Percentiles rank a stretch among this genome's conserved stretches.
These are phyloP conservation scores for Bidens hawaiensis DNA, from an alignment of 140 eudicot genomes.

Conservation along the genomic window DNA sequence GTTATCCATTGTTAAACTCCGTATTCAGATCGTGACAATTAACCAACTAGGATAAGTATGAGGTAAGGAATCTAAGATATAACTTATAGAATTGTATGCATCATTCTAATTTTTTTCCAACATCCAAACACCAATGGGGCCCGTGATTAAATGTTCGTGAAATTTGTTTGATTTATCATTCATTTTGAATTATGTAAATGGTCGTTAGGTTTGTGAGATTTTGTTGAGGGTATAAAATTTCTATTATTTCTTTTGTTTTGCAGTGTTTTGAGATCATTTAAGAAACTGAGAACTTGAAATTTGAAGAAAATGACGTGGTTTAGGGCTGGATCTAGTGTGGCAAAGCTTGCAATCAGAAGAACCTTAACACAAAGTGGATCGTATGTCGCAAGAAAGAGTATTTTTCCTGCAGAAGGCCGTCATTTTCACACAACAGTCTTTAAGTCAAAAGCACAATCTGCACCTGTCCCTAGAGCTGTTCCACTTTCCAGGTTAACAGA, in stretches of 20 bases:
- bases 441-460: constrained; percentile 65
- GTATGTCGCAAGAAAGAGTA: constrained; percentile 44
- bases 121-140: too few relatives aligned
- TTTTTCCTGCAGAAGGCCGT: constrained; percentile 34
- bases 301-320: constrained; percentile 67
- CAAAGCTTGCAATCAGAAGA: constrained; percentile 74
- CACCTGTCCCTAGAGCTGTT: constrained; percentile 91
- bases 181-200: neutral
- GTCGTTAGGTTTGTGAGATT: neutral
- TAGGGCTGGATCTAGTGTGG: constrained; percentile 79
- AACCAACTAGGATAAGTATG: too few relatives aligned
- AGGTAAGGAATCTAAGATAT: neutral
- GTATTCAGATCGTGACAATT: neutral
- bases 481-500: constrained; percentile 88
- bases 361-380: constrained; percentile 54
- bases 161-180: neutral
- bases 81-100: neutral
- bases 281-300: constrained; percentile 12
- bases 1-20: neutral
- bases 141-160: neutral
- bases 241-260: neutral
- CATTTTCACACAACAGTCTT: constrained; percentile 56
- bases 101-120: too few relatives aligned
- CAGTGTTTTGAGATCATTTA: constrained; percentile 20
- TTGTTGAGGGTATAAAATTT: neutral